Base-by-base conservation (phyloP, 2,329 filamentous ascomycete genomes). In the Colletotrichum sp. region DNA sequence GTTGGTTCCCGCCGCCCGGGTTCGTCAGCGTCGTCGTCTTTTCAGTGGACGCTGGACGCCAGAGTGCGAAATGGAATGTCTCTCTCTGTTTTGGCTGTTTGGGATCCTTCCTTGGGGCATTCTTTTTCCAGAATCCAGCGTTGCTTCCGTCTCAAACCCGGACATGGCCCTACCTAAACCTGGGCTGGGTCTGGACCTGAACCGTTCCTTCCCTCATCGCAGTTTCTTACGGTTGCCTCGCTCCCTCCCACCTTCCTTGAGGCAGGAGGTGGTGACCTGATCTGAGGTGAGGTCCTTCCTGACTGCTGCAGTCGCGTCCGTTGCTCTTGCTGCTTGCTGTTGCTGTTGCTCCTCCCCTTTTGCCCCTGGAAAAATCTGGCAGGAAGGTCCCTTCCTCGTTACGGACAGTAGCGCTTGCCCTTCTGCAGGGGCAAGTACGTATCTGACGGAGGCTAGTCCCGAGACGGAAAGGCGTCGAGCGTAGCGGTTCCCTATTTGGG, bases 401-500 rank as follows among this genome's bases (percentile, higher is more conserved):
- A 64, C 63, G 63, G 63, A 34, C 24, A 66, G 34, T 49, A 26
- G 63, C 36, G 63, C 36, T 36, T 44, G 32, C 62, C 62, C n/a
- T 39, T 68, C 49, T 68, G 49, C 34, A 44, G 30, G 34, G 62
- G n/a, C 12, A 32, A n/a, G 62, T 64, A 64, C 62, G 62, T 69
- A 60, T 49, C 26, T 18, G n/a, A 57, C 39, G 62, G 69, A 72
- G 55, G n/a, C 73, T 72, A 75, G 55, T n/a, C 55, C 34, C 57
- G 32, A 16, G 3, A n/a, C 32, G 57, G 72, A 6, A 62, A 72
- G 44, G 72, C 72, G 69, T 55, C 57, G 67, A 59, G 24, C 69
- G 74, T 76, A 73, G 74, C 64, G 32, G 70, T 44, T 76, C 64
- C 74, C 74, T 15, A 16, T 76, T 62, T 69, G 70, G 65, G 70